phyloP scores from a whole-genome alignment of 805 yeast species.

The Lipomyces chichibuensis region DNA sequence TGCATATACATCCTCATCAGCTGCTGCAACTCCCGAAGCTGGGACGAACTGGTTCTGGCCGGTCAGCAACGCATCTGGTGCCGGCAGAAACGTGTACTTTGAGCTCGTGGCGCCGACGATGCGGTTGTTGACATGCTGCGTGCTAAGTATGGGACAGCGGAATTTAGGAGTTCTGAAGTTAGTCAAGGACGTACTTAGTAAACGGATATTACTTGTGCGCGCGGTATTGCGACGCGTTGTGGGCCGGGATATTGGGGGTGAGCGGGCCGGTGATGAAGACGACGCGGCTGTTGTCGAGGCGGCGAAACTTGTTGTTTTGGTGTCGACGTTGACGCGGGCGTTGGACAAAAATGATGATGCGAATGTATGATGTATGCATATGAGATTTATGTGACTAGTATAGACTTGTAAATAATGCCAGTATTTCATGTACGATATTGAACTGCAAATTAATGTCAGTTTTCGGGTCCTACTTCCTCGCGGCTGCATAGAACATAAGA shows the following conservation, averaged over 20 bases:
- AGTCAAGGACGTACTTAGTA: conserved; percentile 24
- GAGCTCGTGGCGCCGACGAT: conserved; percentile 34
- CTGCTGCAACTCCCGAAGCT: conserved; percentile 5
- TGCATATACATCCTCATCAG: conserved; percentile 17
- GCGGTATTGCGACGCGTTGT: conserved; percentile 29
- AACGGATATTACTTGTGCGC: conserved; percentile 23
- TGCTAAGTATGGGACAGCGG: conserved; percentile 37
- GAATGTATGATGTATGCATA: background rate
- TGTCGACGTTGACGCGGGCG: conserved; percentile 23
- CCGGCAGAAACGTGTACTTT: conserved; percentile 30
- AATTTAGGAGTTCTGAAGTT: conserved; percentile 22
- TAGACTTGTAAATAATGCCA: background rate
- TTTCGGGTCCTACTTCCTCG: too few species aligned
- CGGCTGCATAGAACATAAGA: too few species aligned
- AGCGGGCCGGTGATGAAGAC: conserved; percentile 4
- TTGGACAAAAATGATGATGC: conserved; percentile 7
- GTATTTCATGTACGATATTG: background rate
- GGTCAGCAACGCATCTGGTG: conserved; percentile 5
- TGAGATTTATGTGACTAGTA: background rate
- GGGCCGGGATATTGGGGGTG: conserved; percentile 13
- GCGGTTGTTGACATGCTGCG: conserved; percentile 31
- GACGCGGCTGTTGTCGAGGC: conserved; percentile 22
- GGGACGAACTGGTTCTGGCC: conserved; percentile 20
- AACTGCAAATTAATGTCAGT: background rate
- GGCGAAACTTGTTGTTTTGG: conserved; percentile 25